Evolutionary conservation across 2,329 filamentous ascomycete species (phyloP), one percentile per base, ranked within the genome.

Genomic region (Aureobasidium lini): DNA sequence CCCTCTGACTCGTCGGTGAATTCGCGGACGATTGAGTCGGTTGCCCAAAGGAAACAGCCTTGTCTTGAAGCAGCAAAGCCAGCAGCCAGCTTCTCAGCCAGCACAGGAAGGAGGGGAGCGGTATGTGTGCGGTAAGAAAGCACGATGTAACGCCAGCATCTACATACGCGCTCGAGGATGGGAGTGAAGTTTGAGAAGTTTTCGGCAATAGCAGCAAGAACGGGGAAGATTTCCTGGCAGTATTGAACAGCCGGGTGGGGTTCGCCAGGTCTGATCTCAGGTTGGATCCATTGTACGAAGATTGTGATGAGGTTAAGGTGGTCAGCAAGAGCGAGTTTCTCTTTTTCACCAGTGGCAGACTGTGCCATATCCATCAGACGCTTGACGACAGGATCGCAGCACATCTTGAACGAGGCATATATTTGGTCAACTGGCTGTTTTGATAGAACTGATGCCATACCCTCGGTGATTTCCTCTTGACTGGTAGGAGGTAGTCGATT

Each of bases 21-120:
- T 72, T 99, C 94, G 61, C 94, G 88, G 32, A 99, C 82, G 63
- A 99, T 95, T 8, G 93, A 90, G 64, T 92, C 89, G 2, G 93
- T 96, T 1, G 94, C 93, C 94, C 94, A 99, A n/a, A 99, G 80
- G 80, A 99, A 99, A 72, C 93, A 96, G 11, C 94, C 94, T 74
- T 99, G 93, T 62, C 86, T 84, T 10, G 93, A 96, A 16, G 83
- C 81, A 59, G 88, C 82, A 71, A 99, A 99, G 4, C 93, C 92
- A 63, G 81, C 82, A 1, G 90, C 90, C 60, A 99, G 82, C 73
- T 93, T 95, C 66, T 93, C 89, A 16, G 94, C 95, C 74, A 99
- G 85, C 18, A 85, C 82, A 1, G 89, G 88, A 46, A 99, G 81
- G 47, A 99, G 77, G 28, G 93, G 91, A 13, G 88, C 84, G 79